These are phyloP conservation scores for Trichopus zeylanicus DNA, from an alignment of 116 monocot genomes.

Conservation along the genomic window DNA sequence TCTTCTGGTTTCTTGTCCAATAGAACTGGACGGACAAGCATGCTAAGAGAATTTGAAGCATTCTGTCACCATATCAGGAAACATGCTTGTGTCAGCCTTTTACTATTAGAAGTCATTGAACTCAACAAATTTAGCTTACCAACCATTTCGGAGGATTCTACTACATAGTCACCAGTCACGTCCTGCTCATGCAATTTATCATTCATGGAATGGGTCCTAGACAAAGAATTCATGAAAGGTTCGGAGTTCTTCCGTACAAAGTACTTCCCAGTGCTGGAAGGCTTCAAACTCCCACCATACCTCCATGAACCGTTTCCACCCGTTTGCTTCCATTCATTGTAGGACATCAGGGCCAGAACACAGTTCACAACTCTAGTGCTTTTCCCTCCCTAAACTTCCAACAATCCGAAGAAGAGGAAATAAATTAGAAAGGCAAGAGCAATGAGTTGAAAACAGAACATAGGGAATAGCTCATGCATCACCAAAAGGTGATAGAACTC, in stretches of 20 bases:
- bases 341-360: constrained; percentile 85
- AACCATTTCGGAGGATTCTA: constrained; percentile 60
- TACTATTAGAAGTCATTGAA: background rate
- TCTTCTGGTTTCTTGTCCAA: constrained; percentile 84
- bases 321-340: constrained; percentile 79
- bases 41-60: constrained; percentile 41
- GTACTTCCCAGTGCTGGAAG: constrained; percentile 42
- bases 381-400: constrained; percentile 71
- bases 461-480: background rate
- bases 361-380: constrained; percentile 72
- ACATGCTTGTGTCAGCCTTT: background rate
- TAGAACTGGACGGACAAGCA: constrained; percentile 61
- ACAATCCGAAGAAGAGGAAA: background rate
- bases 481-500: background rate
- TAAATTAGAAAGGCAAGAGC: background rate
- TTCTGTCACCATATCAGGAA: background rate
- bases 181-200: constrained; percentile 27
- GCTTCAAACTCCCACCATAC: constrained; percentile 74
- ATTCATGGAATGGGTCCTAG: constrained; percentile 48
- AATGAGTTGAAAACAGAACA: background rate
- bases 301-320: constrained; percentile 84
- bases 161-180: constrained; percentile 16
- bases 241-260: constrained; percentile 76
- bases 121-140: constrained; percentile 12
- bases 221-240: constrained; percentile 53